Conservation (phyloP, 495 filamentous ascomycete genomes). For the Aspergillus kassunensis region DNA sequence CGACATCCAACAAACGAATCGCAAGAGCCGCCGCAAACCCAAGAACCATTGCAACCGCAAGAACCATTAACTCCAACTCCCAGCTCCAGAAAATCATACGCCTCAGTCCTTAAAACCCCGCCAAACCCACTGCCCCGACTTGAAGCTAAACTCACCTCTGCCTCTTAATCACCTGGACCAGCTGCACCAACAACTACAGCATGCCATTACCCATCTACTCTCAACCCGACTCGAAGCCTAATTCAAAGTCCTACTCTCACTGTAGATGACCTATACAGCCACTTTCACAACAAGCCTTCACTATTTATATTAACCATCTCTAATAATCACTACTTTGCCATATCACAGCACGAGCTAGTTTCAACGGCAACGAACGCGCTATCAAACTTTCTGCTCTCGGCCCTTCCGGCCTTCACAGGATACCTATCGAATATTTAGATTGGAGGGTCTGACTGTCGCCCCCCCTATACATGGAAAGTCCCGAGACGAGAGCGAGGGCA, state of each 20-base stretch:
- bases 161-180: neutral
- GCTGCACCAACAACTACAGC: neutral
- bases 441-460: neutral
- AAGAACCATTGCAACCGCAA: neutral
- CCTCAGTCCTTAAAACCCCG: neutral
- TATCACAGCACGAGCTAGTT: neutral
- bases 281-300: neutral
- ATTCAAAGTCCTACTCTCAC: neutral
- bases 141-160: neutral
- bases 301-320: neutral
- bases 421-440: neutral
- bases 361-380: neutral
- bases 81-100: neutral
- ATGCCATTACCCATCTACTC: neutral
- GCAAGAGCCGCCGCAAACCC: neutral
- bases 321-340: neutral
- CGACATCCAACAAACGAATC: neutral
- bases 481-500: neutral
- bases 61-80: neutral
- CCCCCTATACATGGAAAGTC: neutral
- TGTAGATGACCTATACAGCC: neutral
- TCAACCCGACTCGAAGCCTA: neutral
- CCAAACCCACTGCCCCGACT: neutral
- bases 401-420: neutral
- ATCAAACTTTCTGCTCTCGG: neutral